phyloP scores from a whole-genome alignment of 805 yeast genomes.

The Wickerhamomyces pijperi region DNA sequence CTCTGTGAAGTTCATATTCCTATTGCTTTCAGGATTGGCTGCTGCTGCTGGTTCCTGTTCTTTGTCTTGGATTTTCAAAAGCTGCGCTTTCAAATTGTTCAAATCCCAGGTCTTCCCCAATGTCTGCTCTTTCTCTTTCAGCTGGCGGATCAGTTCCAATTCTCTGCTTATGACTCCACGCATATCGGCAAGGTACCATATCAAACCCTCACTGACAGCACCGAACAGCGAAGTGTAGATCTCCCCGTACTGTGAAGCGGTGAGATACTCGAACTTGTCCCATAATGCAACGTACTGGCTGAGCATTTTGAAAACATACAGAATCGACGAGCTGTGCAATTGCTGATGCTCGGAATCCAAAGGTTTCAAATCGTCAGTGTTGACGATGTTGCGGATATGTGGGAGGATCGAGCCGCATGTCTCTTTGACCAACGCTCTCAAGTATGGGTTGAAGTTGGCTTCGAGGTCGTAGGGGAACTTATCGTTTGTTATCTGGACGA shows the following conservation, averaged over 20 bases:
- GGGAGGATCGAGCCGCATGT: too few species aligned
- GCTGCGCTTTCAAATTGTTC: slow-evolving; percentile 39
- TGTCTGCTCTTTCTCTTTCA: slow-evolving; percentile 15
- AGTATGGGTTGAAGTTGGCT: too few species aligned
- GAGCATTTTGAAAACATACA: slow-evolving; percentile 56
- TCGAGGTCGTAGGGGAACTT: too few species aligned
- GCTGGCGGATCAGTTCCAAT: slow-evolving; percentile 17
- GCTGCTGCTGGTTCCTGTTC: too few species aligned
- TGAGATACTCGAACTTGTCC: slow-evolving; percentile 51
- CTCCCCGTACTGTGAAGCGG: slow-evolving; percentile 50
- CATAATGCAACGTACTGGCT: slow-evolving; percentile 48
- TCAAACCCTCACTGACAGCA: slow-evolving; percentile 50
- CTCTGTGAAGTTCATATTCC: slow-evolving; percentile 46
- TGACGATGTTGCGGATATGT: slow-evolving; percentile 39
- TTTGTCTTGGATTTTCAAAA: slow-evolving; percentile 23
- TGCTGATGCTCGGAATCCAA: slow-evolving; percentile 31
- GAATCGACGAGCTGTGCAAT: slow-evolving; percentile 46
- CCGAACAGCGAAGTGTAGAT: slow-evolving; percentile 50
- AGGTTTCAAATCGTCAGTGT: slow-evolving; percentile 46
- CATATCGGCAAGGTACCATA: slow-evolving; percentile 32
- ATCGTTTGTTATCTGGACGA: too few species aligned
- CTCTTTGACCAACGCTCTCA: too few species aligned
- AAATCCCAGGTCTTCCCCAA: slow-evolving; percentile 30
- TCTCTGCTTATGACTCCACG: slow-evolving; percentile 30
- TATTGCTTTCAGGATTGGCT: too few species aligned